Evolutionary conservation across 2,329 filamentous ascomycete genomes (phyloP), one percentile per base, ranked within the genome.

Genomic region (Penicillium sp.): DNA sequence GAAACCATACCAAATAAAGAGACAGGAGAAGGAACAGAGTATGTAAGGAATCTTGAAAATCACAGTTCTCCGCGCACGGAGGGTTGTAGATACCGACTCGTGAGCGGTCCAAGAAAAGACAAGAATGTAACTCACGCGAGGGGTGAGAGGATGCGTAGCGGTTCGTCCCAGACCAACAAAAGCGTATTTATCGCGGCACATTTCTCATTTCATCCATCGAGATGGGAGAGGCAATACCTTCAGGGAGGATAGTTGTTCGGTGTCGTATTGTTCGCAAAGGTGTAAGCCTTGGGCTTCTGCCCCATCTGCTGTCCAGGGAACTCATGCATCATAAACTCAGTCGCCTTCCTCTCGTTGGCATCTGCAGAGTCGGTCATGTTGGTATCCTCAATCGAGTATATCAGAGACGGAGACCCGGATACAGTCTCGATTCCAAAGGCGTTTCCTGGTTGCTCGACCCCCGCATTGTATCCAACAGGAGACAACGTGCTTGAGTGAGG

Each of bases 241-340:
- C 44, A 57, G n/a, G 44, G 56, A 51, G 58, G 59, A 48, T 70
- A 74, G 52, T 71, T 65, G 49, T 62, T 68, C 38, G 69, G 65
- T 24, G 69, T 70, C 39, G 65, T 62, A 49, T 73, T 71, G 44
- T 69, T 65, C 44, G 56, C 50, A 49, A 74, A 74, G 9, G 68
- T 69, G 50, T 71, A 74, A 37, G 60, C 66, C 55, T 71, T 71
- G 6, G 68, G 66, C 55, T 66, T 67, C 46, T 71, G 68, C 18
- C 46, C 44, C n/a, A 65, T 63, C 44, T 69, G 66, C 49, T 74
- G 71, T 47, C 72, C 64, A 10, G 69, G 65, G 48, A 71, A 74
- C 48, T 73, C 71, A 40, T 70, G 68, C 40, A 74, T 72, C 46
- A 65, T 62, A 50, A 73, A 73, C 51, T 73, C 68, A 1, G 64